phyloP scores from a whole-genome alignment of 2,329 filamentous ascomycete genomes.

The Nigrospora osmanthi region DNA sequence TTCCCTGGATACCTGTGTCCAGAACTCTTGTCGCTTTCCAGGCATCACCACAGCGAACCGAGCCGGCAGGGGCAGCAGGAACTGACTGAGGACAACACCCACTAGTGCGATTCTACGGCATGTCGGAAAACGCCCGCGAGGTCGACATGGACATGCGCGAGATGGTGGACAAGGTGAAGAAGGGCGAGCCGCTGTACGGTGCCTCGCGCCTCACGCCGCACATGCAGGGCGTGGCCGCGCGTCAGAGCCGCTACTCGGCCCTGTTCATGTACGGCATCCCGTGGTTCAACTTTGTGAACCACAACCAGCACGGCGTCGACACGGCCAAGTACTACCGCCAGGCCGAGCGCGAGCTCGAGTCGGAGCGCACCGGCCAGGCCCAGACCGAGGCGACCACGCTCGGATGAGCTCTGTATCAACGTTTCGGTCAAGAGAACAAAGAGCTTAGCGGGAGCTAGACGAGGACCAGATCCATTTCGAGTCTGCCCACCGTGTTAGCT shows the following conservation, averaged over 20 bases:
- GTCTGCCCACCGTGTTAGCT: no score
- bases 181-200: constrained; percentile 83
- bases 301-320: constrained; percentile 90
- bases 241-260: constrained; percentile 87
- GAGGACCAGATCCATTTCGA: no score
- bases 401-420: background rate
- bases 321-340: constrained; percentile 98
- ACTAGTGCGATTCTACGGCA: constrained; percentile 89
- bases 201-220: constrained; percentile 70
- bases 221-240: constrained; percentile 85
- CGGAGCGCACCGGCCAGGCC: constrained; percentile 39
- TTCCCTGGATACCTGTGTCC: constrained; percentile 3
- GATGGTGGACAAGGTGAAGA: constrained; percentile 96
- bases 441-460: no score
- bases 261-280: constrained; percentile 78
- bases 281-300: constrained; percentile 99
- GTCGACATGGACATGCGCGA: constrained; percentile 95
- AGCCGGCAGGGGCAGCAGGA: background rate
- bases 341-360: constrained; percentile 88
- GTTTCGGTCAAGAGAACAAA: no score
- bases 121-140: constrained; percentile 86
- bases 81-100: background rate
- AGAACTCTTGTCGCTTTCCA: background rate
- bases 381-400: constrained; percentile 4
- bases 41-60: no score